Base-by-base conservation (phyloP, 306 rosid species). In the Oxytropis ochrocephala region DNA sequence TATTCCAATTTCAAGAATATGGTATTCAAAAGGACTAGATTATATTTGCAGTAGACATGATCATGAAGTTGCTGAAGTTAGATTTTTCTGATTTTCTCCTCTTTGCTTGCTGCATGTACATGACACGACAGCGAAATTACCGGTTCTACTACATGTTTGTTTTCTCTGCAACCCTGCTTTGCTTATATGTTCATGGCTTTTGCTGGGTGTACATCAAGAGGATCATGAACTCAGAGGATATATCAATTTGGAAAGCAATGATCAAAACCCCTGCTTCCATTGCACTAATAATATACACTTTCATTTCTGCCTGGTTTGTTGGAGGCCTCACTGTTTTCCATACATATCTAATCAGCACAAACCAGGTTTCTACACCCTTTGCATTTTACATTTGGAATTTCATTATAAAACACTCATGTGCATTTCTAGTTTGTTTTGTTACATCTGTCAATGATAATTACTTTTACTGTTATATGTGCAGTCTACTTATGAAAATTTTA, bases 401-500 rank as follows among this genome's bases (percentile, higher is more conserved):
- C 3, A 49, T 30, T n/a, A 70, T 35, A 24, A 66, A 67, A 38
- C n/a, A 49, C 13, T 19, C 0, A 6, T 1, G 39, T 14, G 42
- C 72, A 42, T 76, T 21, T 65, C 33, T 56, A 27, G 69, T 64
- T 48, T 33, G 27, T 76, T 60, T 60, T 61, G 36, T 9, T 33
- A 27, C 41, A 14, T 41, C 0, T 35, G 52, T 21, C 24, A 29
- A n/a, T 55, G 59, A 67, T 13, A 39, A 39, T 32, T 61, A 35
- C 16, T 72, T 76, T 58, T 76, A 52, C 64, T 76, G 63, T 68
- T 73, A 46, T 48, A 42, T 72, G 47, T 67, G 79, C 87, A 89
- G 96, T 82, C 96, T 57, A 89, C 96, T 52, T 89, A 86, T 46
- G 96, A 89, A 79, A 86, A 89, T 70, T 89, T 84, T 67, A 86